Conservation (phyloP, 1,139 yeast genomes). For the Kodamaea ohmeri region DNA sequence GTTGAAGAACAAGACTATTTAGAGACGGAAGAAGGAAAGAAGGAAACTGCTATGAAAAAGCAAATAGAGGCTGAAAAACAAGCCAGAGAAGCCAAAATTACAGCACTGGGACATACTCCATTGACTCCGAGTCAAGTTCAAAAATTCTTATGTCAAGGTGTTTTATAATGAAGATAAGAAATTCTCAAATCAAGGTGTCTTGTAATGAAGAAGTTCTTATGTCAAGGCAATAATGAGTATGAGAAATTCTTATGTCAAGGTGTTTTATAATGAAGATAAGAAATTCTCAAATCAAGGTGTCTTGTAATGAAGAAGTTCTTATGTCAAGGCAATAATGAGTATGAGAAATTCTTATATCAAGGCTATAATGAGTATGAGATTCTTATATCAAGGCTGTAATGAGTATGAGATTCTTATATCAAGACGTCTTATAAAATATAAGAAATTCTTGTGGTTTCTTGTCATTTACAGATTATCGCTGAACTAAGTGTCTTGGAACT, state of each 20-base stretch:
- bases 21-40: constrained; percentile 42
- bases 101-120: constrained; percentile 33
- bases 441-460: no score
- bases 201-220: no score
- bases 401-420: no score
- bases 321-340: no score
- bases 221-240: no score
- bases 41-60: constrained; percentile 29
- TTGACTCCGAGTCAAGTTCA: constrained; percentile 39
- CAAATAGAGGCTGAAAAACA: constrained; percentile 27
- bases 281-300: no score
- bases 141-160: constrained; percentile 44
- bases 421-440: no score
- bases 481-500: no score
- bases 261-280: constrained; percentile 11
- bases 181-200: no score
- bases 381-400: no score
- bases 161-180: constrained; percentile 8
- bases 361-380: constrained; percentile 20
- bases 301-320: no score
- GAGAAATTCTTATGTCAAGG: constrained; percentile 46
- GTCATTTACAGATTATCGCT: no score
- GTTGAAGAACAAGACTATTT: constrained; percentile 42
- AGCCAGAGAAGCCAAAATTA: constrained; percentile 27
- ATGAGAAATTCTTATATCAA: constrained; percentile 43